phyloP scores from a whole-genome alignment of 2,329 filamentous ascomycete species.

The Colletotrichum agaves region DNA sequence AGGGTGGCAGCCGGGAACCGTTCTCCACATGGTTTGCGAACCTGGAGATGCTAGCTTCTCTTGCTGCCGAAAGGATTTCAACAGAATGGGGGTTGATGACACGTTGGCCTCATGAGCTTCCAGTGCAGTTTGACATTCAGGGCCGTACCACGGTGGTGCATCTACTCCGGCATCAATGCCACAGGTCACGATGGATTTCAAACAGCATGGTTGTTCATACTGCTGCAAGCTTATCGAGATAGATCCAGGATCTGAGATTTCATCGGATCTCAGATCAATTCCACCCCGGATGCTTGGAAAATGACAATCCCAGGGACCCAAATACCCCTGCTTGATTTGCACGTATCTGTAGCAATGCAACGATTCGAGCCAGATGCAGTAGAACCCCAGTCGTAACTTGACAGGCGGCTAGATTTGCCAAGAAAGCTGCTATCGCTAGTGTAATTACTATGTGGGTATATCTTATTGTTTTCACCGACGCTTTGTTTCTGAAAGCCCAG shows the following conservation, averaged over 20 bases:
- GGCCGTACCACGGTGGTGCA: background rate
- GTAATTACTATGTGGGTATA: background rate
- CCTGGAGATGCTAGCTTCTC: background rate
- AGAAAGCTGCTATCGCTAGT: background rate
- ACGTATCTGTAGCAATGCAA: background rate
- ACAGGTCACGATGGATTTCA: background rate
- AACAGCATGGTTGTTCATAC: too few species aligned
- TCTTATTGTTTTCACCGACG: background rate
- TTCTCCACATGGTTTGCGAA: background rate
- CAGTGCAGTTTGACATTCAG: background rate
- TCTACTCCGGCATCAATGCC: too few species aligned
- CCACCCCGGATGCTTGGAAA: background rate
- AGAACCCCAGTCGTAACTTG: background rate
- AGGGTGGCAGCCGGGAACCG: background rate
- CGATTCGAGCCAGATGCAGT: background rate
- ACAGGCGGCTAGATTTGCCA: background rate
- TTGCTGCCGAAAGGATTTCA: background rate
- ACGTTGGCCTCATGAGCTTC: too few species aligned
- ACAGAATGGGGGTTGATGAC: background rate
- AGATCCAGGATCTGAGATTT: background rate
- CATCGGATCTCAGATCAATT: slow-evolving; percentile 1
- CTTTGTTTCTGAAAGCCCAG: background rate
- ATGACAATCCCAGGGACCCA: background rate
- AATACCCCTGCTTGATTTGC: background rate
- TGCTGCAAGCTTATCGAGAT: background rate